phyloP scores from a whole-genome alignment of 2,329 filamentous ascomycete genomes.

The Sporothrix mexicana region DNA sequence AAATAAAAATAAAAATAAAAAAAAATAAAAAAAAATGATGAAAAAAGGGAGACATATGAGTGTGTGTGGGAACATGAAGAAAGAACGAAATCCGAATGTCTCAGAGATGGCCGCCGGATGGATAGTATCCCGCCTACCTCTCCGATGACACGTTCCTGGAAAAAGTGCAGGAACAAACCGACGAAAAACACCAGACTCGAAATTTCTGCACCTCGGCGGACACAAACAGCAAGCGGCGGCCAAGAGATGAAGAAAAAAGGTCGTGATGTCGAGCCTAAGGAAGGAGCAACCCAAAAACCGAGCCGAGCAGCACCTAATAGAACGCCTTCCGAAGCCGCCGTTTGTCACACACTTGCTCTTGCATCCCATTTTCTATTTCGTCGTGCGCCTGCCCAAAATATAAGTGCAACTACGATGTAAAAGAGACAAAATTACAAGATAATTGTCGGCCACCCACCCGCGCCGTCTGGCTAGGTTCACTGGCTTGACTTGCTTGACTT shows the following conservation, averaged over 20 bases:
- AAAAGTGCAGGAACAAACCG: background rate
- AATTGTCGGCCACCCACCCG: background rate
- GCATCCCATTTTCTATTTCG: background rate
- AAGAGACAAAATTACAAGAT: too few species aligned
- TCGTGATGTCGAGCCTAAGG: too few species aligned
- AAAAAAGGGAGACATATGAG: background rate
- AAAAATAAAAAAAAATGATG: background rate
- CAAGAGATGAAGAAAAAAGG: background rate
- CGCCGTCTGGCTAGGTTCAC: background rate
- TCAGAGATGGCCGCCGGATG: background rate
- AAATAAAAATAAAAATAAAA: too few species aligned
- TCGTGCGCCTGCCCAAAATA: background rate
- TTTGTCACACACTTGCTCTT: background rate
- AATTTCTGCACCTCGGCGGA: background rate
- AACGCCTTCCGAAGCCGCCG: slow-evolving; percentile 30
- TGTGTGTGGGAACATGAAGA: too few species aligned
- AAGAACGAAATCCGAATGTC: background rate
- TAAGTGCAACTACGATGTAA: too few species aligned
- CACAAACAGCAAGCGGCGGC: background rate
- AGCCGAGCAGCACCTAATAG: background rate
- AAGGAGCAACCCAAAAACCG: background rate
- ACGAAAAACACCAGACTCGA: background rate
- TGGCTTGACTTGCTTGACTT: background rate
- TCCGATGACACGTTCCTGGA: background rate
- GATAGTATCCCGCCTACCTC: background rate